Base-by-base conservation (phyloP, 2,329 filamentous ascomycete species). In the Zarea fungicola region DNA sequence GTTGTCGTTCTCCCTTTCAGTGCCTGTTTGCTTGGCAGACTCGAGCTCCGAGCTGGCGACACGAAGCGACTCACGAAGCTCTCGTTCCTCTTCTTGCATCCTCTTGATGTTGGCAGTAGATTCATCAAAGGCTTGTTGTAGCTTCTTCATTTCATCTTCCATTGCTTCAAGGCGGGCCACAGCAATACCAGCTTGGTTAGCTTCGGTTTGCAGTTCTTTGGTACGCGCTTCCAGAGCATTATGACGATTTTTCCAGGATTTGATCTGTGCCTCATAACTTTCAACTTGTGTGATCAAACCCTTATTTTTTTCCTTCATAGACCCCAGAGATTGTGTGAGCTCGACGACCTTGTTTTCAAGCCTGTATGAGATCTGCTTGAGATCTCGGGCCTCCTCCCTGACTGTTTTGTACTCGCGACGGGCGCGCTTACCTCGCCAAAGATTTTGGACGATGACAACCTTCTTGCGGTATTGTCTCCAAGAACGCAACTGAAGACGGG, bases 321-420 rank as follows among this genome's bases (percentile, higher is more conserved):
- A 85, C 56, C 93, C 91, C 59, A 99, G 72, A 42, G 86, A 89
- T 68, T 99, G 93, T 1, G 93, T 99, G 62, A 99, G 80, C 73
- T 99, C 93, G 54, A 99, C 89, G 54, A 99, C 93, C 82, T 99
- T 99, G 79, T 99, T 97, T 69, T 99, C 93, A 60, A 99, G 76
- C 76, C 96, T 97, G 77, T 99, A 99, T 3, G 93, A 97, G 59
- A 99, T 99, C 70, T 97, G 92, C 77, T 97, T 97, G 66, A 99
- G 81, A 74, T 99, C 95, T 63, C 93, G 87, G 56, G 93, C 93
- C 70, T 99, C 93, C 69, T 96, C 91, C 58, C 93, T 89, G 53
- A 95, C 73, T 59, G 76, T 83, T 81, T 96, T 97, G 77, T 99
- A 99, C 42, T 81, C 84, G 57, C 78, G 81, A 56, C 93, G 83